Evolutionary conservation across 2,329 filamentous ascomycete species (phyloP), one percentile per base, ranked within the genome.

Genomic region (Amauroascus verrucosus): DNA sequence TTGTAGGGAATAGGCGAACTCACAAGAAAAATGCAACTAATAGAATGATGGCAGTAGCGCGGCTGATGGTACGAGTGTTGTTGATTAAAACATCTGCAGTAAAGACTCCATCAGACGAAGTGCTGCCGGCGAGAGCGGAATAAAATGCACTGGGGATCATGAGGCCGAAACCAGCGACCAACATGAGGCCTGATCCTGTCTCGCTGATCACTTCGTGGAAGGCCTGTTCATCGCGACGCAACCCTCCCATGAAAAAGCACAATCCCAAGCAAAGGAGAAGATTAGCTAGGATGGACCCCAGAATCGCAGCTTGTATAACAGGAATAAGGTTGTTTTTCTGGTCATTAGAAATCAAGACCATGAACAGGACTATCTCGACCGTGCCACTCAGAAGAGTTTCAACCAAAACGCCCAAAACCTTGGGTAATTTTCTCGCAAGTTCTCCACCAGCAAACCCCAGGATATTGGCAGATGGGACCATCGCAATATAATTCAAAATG

Each of bases 291-390:
- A 94, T 85, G 0, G 86, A 91, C 33, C 88, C 88, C 0, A 94
- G 72, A 53, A 94, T 90, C 24, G 88, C 88, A 51, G 86, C 86
- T 64, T 88, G 81, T 61, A 94, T 87, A 60, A 93, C 85, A n/a
- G 77, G 75, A 56, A 84, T 70, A 28, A 70, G 57, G 40, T 67
- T 64, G n/a, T 71, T 71, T 9, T 66, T 61, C 18, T 68, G 63
- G 30, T 82, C 66, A 73, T 72, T 76, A 56, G 72, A 70, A 45
- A 93, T 75, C 43, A 94, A 71, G 1, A 90, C 79, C 74, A 91
- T 84, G 69, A 94, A 93, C 28, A 94, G 72, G 45, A 94, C 79
- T 54, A 94, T 84, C 65, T 95, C 88, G 50, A 93, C 86, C 8
- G 89, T 70, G 0, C 85, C 86, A 1, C 85, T 86, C 49, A 89